Conservation (phyloP, 2,329 filamentous ascomycete species). For the Pseudofabraea citricarpa region DNA sequence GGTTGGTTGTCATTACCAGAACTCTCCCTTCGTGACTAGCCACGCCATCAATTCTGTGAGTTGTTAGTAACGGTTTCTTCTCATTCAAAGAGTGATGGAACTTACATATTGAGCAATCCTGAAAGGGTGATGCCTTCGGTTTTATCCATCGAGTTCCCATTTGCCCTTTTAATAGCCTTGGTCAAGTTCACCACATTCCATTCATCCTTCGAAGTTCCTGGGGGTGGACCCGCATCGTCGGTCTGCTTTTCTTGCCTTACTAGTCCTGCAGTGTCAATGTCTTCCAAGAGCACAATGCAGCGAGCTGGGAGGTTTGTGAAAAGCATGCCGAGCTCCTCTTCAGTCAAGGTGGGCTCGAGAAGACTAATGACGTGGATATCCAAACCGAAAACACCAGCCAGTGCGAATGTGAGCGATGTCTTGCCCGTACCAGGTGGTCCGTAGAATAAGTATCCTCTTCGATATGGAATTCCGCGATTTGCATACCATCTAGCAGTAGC, state of each 20-base stretch:
- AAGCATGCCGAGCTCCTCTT: constrained; percentile 53
- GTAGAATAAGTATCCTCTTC: constrained; percentile 73
- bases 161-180: constrained; percentile 38
- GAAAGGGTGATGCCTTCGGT: constrained; percentile 62
- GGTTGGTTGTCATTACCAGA: constrained; percentile 79
- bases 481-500: constrained; percentile 69
- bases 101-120: constrained; percentile 67
- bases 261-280: constrained; percentile 63
- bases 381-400: constrained; percentile 61
- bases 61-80: background rate
- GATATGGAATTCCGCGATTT: constrained; percentile 68
- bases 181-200: constrained; percentile 38
- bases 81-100: background rate
- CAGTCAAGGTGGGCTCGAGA: constrained; percentile 54
- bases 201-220: constrained; percentile 19
- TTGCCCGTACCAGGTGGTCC: constrained; percentile 74
- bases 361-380: constrained; percentile 62
- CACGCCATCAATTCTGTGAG: constrained; percentile 54
- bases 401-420: constrained; percentile 60
- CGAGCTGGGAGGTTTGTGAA: constrained; percentile 57
- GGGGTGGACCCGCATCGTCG: constrained; percentile 11
- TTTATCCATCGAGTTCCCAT: constrained; percentile 24
- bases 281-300: constrained; percentile 64
- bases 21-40: constrained; percentile 74
- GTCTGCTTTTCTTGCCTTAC: constrained; percentile 31